Evolutionary conservation across 78 protist species (phyloP).

Genomic region (Goniomonas avonlea): DNA sequence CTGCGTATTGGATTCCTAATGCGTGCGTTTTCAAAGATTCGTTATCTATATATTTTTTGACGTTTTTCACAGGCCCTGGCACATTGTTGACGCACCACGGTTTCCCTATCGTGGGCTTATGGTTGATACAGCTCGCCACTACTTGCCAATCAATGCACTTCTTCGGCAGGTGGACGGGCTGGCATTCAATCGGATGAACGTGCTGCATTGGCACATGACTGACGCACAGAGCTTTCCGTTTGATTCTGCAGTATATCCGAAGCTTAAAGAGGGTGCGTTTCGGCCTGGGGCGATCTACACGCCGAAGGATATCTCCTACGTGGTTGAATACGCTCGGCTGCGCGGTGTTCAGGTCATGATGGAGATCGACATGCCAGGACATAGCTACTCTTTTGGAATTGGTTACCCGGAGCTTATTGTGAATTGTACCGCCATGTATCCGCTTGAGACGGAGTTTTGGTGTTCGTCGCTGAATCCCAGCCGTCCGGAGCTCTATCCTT

Average conservation of each 20-base stretch:
- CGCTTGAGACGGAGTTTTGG: too few species aligned
- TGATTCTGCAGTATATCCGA: too few species aligned
- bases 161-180: not conserved
- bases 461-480: too few species aligned
- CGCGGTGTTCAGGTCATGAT: constrained; percentile 27
- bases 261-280: too few species aligned
- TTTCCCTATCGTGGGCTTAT: constrained; percentile 20
- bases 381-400: constrained; percentile 11
- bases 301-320: not conserved
- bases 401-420: too few species aligned
- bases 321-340: not conserved
- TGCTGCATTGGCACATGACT: constrained; percentile 37
- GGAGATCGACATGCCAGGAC: constrained; percentile 40
- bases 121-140: not conserved
- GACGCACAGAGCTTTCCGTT: constrained; percentile 24
- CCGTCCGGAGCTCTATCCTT: too few species aligned
- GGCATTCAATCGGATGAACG: not conserved
- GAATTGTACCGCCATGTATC: too few species aligned
- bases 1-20: too few species aligned
- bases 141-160: not conserved
- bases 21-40: too few species aligned
- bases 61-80: too few species aligned
- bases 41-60: too few species aligned
- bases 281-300: too few species aligned
- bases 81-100: not conserved